phyloP scores from a whole-genome alignment of 805 yeast genomes.

The Kluyveromyces dobzhanskii region DNA sequence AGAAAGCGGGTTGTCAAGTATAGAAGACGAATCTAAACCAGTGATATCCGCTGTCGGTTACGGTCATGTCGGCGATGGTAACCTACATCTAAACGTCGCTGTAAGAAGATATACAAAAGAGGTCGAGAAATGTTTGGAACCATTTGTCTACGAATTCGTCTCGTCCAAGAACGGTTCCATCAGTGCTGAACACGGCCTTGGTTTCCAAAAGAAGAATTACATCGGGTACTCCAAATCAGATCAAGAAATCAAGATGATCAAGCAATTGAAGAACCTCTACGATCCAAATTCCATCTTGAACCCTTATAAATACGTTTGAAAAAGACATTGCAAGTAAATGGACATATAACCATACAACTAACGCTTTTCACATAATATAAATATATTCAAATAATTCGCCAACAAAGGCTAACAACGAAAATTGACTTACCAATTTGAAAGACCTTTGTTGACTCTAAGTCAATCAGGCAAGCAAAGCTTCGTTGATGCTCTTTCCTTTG shows the following conservation, averaged over 20 bases:
- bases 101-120: constrained; percentile 74
- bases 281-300: constrained; percentile 91
- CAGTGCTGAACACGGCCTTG: constrained; percentile 96
- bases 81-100: constrained; percentile 86
- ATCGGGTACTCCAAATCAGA: constrained; percentile 76
- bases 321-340: constrained; percentile 28
- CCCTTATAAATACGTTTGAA: constrained; percentile 81
- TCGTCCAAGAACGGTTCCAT: constrained; percentile 66
- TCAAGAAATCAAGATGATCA: constrained; percentile 64
- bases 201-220: constrained; percentile 91
- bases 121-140: constrained; percentile 79
- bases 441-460: too few species aligned
- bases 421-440: too few species aligned
- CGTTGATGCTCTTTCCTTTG: too few species aligned
- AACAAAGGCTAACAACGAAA: too few species aligned
- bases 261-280: constrained; percentile 65
- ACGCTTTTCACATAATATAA: too few species aligned
- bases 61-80: constrained; percentile 98
- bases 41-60: constrained; percentile 89
- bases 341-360: constrained; percentile 6
- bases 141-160: constrained; percentile 92
- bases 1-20: constrained; percentile 52
- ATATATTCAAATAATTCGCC: too few species aligned
- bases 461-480: too few species aligned
- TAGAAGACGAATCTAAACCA: constrained; percentile 50